Base-by-base conservation (phyloP, 2,329 filamentous ascomycete genomes). In the Capronia epimyces region DNA sequence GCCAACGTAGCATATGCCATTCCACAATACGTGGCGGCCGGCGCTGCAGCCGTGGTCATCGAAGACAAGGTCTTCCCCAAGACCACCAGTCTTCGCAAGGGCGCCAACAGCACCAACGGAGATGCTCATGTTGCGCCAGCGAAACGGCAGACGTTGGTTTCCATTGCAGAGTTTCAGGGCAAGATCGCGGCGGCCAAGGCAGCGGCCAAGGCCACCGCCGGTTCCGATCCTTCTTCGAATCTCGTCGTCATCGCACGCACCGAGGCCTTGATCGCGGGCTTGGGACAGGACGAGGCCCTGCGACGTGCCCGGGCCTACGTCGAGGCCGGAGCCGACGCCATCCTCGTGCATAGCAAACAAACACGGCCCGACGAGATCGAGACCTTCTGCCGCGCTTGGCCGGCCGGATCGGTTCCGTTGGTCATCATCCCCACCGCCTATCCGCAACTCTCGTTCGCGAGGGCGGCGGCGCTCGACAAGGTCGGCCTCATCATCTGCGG, bases 41-140 rank as follows among this genome's bases (percentile, higher is more conserved):
- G 77, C 18, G 73, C 80, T 1, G 76, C 78, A 1, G 77, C 69
- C 7, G 69, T 80, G 40, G 77, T 80, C 59, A 72, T 80, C 55
- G 78, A 81, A 63, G 78, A 80, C 63, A 56, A 52, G 27, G 43
- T 27, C 12, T 53, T 56, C 20, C 53, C 46, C n/a, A 53, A 53
- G 24, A 46, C 49, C 45, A 49, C 39, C 31, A 53, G 50, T 46
- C 46, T 53, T 13, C 31, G 48, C n/a, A n/a, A n/a, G n/a, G n/a
- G n/a, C n/a, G n/a, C n/a, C n/a, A n/a, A n/a, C n/a, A n/a, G n/a
- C n/a, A n/a, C n/a, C n/a, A n/a, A n/a, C n/a, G n/a, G n/a, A n/a
- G n/a, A n/a, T n/a, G n/a, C n/a, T n/a, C n/a, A n/a, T n/a, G n/a
- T n/a, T n/a, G n/a, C n/a, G 22, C 3, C 15, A 3, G 48, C 18